Evolutionary conservation across 495 filamentous ascomycete species (phyloP).

Genomic region (Letharia lupina): DNA sequence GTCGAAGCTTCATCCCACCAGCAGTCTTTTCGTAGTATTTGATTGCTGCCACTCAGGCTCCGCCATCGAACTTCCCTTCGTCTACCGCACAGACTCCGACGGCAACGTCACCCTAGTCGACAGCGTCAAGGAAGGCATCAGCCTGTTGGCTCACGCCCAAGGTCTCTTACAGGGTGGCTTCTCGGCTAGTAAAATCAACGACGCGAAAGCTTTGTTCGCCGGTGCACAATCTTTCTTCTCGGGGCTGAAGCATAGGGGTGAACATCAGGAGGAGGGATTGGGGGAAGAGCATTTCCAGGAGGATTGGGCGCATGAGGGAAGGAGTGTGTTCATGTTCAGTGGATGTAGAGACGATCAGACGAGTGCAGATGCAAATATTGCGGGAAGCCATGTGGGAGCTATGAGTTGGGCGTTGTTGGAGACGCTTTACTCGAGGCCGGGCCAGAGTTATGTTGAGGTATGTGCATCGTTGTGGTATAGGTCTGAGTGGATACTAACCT

Average conservation of each 20-base stretch:
- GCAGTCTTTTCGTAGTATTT: conserved; percentile 49
- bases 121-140: conserved; percentile 44
- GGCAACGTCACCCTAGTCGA: conserved; percentile 49
- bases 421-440: conserved; percentile 40
- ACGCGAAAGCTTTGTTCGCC: conserved; percentile 45
- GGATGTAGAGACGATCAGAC: conserved; percentile 55
- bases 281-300: conserved; percentile 44
- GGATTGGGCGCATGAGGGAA: conserved; percentile 44
- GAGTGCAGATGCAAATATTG: conserved; percentile 49
- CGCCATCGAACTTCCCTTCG: conserved; percentile 50
- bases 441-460: conserved; percentile 47
- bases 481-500: neutral
- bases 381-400: conserved; percentile 36
- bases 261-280: conserved; percentile 40
- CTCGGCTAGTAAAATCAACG: conserved; percentile 37
- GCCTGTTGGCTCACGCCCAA: conserved; percentile 38
- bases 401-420: conserved; percentile 54
- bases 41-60: conserved; percentile 59
- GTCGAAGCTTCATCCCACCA: conserved; percentile 41
- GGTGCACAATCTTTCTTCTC: conserved; percentile 49
- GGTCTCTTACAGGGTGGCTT: conserved; percentile 49
- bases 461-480: neutral
- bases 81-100: conserved; percentile 46
- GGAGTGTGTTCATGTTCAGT: conserved; percentile 52
- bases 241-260: conserved; percentile 38